Conservation (phyloP, 805 yeast genomes). For the Pichia sporocuriosa region DNA sequence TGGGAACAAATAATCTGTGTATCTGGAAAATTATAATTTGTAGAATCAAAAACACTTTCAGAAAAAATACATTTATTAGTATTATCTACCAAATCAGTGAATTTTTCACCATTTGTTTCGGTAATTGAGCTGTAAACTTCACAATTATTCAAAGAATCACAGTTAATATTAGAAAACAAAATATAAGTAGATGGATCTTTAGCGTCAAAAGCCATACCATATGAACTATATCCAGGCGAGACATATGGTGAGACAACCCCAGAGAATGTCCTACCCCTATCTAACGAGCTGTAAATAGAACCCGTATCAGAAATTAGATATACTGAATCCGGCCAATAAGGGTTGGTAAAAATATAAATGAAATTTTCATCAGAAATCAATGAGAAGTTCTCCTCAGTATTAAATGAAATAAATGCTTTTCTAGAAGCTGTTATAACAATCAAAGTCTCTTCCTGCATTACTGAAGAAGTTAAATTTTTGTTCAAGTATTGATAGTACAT, state of each 20-base stretch:
- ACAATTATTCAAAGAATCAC: conserved; percentile 47
- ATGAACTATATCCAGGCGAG: conserved; percentile 40
- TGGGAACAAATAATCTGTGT: conserved; percentile 63
- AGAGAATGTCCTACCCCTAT: conserved; percentile 59
- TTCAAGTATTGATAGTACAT: conserved; percentile 56
- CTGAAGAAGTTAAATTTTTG: conserved; percentile 33
- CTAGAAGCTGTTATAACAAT: conserved; percentile 49
- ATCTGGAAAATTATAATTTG: conserved; percentile 28
- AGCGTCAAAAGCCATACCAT: conserved; percentile 56
- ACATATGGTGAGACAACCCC: conserved; percentile 31
- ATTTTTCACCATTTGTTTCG: conserved; percentile 58
- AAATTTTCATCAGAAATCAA: conserved; percentile 35
- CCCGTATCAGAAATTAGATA: conserved; percentile 45
- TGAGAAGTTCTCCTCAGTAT: too few species aligned
- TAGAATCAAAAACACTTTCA: conserved; percentile 41
- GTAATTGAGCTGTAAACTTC: conserved; percentile 54
- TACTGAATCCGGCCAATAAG: conserved; percentile 49
- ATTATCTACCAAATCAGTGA: conserved; percentile 45
- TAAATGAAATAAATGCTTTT: conserved; percentile 57
- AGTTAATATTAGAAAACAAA: conserved; percentile 58
- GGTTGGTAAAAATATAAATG: conserved; percentile 49
- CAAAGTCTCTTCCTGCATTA: conserved; percentile 54
- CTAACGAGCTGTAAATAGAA: conserved; percentile 50
- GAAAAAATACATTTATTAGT: conserved; percentile 62
- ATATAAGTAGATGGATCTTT: conserved; percentile 51